Base-by-base conservation (phyloP, 345 rosid genomes). In the Xanthoceras sorbifolium region DNA sequence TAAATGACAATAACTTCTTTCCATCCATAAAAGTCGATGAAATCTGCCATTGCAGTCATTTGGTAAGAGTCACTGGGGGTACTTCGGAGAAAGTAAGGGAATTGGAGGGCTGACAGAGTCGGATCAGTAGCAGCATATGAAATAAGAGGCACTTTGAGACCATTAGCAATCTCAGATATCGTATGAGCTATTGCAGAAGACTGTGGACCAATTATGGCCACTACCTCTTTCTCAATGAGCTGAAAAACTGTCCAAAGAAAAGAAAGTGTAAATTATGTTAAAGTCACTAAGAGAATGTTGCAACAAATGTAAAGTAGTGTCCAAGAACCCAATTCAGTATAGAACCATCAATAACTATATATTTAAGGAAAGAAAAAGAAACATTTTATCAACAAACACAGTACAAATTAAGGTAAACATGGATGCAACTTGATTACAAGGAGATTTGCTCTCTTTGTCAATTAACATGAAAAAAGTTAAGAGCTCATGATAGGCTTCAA, bases 61-160 rank as follows among this genome's bases (percentile, higher is more conserved):
- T 93, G 98, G 74, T 84, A 80, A 64, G 83, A 81, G 83, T 94
- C 98, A 25, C 88, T 83, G 73, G 84, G 95, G 12, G 94, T 89
- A 2, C 90, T 91, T 77, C 95, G 91, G 67, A 91, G 68, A 68
- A 93, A 91, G 79, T 79, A 91, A 6, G 98, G 95, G 78, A 87
- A 93, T 23, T 94, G 97, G 55, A 83, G 87, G 26, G 97, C 87
- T 18, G 98, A 93, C n/a, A 94, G 89, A 73, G 94, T 89, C 22
- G 97, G 97, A 84, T 94, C 98, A 67, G 98, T 93, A 74, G 98
- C 95, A 46, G 92, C 95, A 79, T 82, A 93, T 25, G 98, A 94
- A 70, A 94, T 60, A 23, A 89, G 90, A 28, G 98, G 98, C 67
- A 94, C 84, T 61, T 88, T 87, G 59, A 94, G 90, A 38, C 90